Conservation (phyloP, 768 basidiomycete species). For the Cystobasidium onofrii region DNA sequence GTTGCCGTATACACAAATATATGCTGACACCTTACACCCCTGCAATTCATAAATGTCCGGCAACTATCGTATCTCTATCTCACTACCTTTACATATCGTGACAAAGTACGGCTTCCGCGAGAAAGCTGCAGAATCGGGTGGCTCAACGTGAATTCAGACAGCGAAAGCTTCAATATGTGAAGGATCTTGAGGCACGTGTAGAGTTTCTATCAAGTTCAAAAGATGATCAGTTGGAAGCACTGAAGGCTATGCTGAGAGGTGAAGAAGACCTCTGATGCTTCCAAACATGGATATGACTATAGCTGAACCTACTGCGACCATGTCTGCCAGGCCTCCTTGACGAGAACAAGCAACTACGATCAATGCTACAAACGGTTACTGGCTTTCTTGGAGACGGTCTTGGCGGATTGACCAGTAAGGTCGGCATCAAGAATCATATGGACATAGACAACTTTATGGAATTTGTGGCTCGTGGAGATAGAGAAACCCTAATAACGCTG, state of each 20-base stretch:
- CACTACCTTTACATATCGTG: not conserved
- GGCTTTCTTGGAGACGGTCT: constrained; percentile 21
- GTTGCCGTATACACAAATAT: not conserved
- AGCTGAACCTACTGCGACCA: no score
- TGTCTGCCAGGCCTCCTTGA: constrained; percentile 8
- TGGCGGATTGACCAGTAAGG: not conserved
- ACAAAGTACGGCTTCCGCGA: constrained; percentile 6
- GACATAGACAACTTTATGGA: constrained; percentile 4
- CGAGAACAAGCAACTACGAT: constrained; percentile 29
- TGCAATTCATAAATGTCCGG: no score
- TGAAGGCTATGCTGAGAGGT: constrained; percentile 24
- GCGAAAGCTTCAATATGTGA: constrained; percentile 29
- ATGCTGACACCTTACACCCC: not conserved
- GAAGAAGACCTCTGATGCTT: no score
- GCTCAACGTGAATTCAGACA: constrained; percentile 32
- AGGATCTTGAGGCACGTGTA: constrained; percentile 28
- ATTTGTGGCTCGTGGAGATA: constrained; percentile 5
- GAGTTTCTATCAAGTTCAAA: constrained; percentile 20
- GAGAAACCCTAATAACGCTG: constrained; percentile 2
- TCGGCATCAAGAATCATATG: constrained; percentile 21
- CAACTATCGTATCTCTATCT: not conserved
- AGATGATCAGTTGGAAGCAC: constrained; percentile 25
- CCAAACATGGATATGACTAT: no score
- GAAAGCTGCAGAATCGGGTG: constrained; percentile 28
- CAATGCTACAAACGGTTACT: constrained; percentile 5